Conservation (phyloP, 345 rosid genomes). For the Aquilaria malaccensis region DNA sequence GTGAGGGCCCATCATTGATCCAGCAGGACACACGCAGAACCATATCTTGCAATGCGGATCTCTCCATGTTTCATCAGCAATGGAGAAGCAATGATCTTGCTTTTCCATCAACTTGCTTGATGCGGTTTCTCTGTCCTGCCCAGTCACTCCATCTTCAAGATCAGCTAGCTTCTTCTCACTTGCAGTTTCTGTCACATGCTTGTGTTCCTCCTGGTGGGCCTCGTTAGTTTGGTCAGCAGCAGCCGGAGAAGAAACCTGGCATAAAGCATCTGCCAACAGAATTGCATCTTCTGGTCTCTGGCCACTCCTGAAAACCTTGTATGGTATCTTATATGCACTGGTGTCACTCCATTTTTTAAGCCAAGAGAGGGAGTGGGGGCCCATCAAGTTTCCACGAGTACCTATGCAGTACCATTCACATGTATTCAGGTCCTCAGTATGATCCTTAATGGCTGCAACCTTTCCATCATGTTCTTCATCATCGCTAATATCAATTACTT, state of each 20-base stretch:
- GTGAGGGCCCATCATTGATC: constrained; percentile 13
- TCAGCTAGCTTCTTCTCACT: too few relatives aligned
- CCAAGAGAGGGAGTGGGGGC: constrained; percentile 16
- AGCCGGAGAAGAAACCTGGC: not conserved
- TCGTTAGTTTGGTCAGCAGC: not conserved
- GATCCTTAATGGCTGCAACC: not conserved
- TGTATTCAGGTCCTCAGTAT: not conserved
- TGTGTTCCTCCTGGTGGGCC: not conserved
- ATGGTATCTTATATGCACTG: not conserved
- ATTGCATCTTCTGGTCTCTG: constrained; percentile 19
- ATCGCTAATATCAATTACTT: constrained; percentile 12
- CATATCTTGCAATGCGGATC: not conserved
- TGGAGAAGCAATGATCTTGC: not conserved
- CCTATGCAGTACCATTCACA: constrained; percentile 7
- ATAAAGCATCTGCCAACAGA: constrained; percentile 9
- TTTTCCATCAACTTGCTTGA: constrained; percentile 13
- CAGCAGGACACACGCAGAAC: constrained; percentile 8
- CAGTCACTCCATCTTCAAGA: not conserved
- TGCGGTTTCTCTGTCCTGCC: not conserved
- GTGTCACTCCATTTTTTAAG: constrained; percentile 15
- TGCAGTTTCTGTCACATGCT: not conserved
- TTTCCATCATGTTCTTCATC: constrained; percentile 7
- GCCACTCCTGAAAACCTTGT: constrained; percentile 16
- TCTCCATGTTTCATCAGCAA: not conserved
- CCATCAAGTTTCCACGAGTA: constrained; percentile 5